Evolutionary conservation across 768 basidiomycete genomes (phyloP), one percentile per base, ranked within the genome.

Genomic region (Mycena olivaceomarginata): DNA sequence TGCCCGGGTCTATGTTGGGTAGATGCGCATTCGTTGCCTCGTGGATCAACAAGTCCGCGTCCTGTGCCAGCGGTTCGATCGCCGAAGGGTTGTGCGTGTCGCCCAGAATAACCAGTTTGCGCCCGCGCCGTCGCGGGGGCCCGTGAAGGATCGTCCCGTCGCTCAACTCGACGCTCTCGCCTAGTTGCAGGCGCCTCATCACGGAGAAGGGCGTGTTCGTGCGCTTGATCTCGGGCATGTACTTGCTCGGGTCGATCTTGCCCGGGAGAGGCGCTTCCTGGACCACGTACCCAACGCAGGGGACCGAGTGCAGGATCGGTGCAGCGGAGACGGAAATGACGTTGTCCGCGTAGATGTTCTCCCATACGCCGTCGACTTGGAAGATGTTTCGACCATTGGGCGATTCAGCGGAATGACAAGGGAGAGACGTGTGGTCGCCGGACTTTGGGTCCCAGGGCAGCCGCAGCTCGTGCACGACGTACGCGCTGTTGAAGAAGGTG

Each of bases 1-100:
- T 94, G 39, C 86, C 83, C 8, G 85, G 82, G 77, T 95, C 93
- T 74, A 95, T 83, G 4, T 89, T 91, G 2, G 93, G 93, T 5
- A 98, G 85, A 85, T 94, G 92, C 2, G 96, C 95, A 82, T 98
- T 98, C 11, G 97, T 98, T 12, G 95, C 95, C 85, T 98, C 97
- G 81, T 98, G 97, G 41, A 98, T 88, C 40, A 98, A 86, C 57
- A 98, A 78, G 77, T 96, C 94, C 41, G 94, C 91, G 69, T 91
- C 92, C 82, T 85, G 83, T 22, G 94, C 94, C 10, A 96, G 83
- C 11, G 86, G 84, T 25, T 86, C 87, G 48, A 95, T 93, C 5
- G 91, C 87, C n/a, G 92, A 93, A 7, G 94, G 94, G 83, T 98
- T 93, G 82, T 90, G 93, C 6, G 96, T 97, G 80, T 98, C 97